A percentile compares a stretch with the other conserved stretches of the same genome.
Conservation (phyloP, 345 rosid species). For the Populus simonii region DNA sequence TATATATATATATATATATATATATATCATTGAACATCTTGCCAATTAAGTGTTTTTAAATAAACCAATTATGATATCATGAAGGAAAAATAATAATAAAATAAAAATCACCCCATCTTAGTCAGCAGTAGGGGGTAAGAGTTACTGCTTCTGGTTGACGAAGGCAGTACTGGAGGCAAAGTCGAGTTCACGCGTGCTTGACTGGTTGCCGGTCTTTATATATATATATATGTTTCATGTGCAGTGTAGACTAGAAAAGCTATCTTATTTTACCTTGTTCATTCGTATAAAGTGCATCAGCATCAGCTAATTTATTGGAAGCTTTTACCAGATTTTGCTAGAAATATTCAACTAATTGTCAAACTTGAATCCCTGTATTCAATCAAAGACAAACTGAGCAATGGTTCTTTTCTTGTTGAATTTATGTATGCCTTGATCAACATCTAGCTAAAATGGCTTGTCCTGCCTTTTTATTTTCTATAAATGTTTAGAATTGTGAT, state of each 20-base stretch:
- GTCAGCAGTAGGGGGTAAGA: background rate
- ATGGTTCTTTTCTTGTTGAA: background rate
- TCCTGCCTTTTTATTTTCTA: background rate
- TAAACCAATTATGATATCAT: too few relatives aligned
- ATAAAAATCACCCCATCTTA: too few relatives aligned
- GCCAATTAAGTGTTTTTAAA: too few relatives aligned
- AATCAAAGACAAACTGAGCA: background rate
- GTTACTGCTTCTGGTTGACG: background rate
- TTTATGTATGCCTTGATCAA: background rate
- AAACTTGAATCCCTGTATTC: background rate
- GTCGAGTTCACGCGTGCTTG: constrained; percentile 15
- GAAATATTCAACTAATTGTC: background rate
- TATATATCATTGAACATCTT: too few relatives aligned
- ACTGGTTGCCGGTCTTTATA: background rate
- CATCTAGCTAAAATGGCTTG: background rate
- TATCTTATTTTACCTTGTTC: too few relatives aligned
- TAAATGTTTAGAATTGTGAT: too few relatives aligned
- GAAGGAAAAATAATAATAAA: background rate
- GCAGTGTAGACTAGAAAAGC: background rate
- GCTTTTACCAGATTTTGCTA: background rate
- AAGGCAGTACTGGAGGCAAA: background rate
- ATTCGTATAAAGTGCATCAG: too few relatives aligned
- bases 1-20: too few relatives aligned
- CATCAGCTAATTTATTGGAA: background rate
- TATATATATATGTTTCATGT: background rate